Evolutionary conservation across 176 grass and related monocot species (phyloP), one percentile per base, ranked within the genome.

Genomic region (Carex parvula): DNA sequence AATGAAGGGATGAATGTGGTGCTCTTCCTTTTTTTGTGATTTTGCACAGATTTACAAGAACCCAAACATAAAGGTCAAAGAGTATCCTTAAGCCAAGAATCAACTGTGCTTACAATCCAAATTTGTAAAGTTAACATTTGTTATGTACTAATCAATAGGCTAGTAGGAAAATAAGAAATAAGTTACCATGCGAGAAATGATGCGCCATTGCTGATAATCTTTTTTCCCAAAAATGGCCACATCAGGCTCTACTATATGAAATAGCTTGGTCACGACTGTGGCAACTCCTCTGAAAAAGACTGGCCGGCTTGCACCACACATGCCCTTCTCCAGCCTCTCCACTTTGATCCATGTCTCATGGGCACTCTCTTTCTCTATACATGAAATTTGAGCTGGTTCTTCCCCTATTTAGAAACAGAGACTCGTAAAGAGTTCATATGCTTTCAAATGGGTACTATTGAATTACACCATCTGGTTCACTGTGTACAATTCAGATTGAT

Each of bases 121-220:
- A 6, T 44, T 71, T 44, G 37, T 44, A 46, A 46, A 50, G 1
- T 67, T 22, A 37, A 50, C 15, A 1, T 53, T 54, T 53, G 65
- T 69, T 69, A 39, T 69, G 46, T 15, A 54, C 46, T 75, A 4
- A 76, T 55, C 48, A 50, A 74, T 8, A 74, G 17, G 72, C 17
- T 55, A 4, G 11, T 10, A 81, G 59, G 63, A 58, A 65, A 32
- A 71, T 60, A 53, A 8, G 42, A 75, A 62, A 58, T 1, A 29
- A 18, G 66, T 87, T 91, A 98, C 95, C 92, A 98, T 94, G 12
- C 89, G 82, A 77, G 84, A 92, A 60, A 95, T 90, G 60, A 98
- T 15, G 15, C 92, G 88, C 95, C 95, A 98, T 48, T 98, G 92
- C 73, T 98, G 95, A 64, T 98, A 98, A 75, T 98, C 95, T 79